These are phyloP conservation scores for Rhodomyrtus psidioides DNA, from an alignment of 441 rosid genomes.

Conservation along the genomic window DNA sequence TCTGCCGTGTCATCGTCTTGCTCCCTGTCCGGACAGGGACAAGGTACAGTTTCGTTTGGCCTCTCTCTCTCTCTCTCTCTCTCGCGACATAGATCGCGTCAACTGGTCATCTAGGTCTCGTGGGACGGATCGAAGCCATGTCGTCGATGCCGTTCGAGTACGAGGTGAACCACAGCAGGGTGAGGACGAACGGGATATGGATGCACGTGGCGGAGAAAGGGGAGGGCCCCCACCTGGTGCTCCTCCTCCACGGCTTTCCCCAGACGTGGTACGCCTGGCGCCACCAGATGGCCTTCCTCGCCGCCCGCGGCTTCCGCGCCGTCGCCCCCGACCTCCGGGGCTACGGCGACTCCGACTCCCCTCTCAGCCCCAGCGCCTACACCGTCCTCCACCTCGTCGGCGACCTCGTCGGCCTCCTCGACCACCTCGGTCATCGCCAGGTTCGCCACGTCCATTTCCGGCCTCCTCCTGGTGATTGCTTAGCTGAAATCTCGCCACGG, in stretches of 20 bases:
- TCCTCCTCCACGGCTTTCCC: constrained; percentile 72
- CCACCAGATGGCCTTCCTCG: constrained; percentile 49
- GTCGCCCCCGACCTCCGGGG: constrained; percentile 76
- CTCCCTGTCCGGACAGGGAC: background rate
- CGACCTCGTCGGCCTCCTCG: constrained; percentile 59
- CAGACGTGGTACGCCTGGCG: constrained; percentile 75
- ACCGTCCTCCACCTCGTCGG: constrained; percentile 40
- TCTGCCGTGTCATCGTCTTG: background rate
- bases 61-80: background rate
- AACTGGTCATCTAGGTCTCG: background rate
- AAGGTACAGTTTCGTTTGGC: background rate
- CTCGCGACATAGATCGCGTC: background rate
- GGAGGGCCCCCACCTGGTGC: constrained; percentile 33
- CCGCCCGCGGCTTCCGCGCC: constrained; percentile 45
- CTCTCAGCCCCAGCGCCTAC: constrained; percentile 30
- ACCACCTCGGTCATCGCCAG: constrained; percentile 51
- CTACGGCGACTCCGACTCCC: constrained; percentile 52
- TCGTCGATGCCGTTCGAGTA: constrained; percentile 3
- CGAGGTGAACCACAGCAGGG: constrained; percentile 28
- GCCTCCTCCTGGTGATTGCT: background rate
- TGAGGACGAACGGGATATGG: constrained; percentile 52
- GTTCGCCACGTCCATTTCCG: constrained; percentile 8
- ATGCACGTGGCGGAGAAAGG: constrained; percentile 53
- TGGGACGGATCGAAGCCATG: background rate
- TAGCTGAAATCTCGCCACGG: background rate